Evolutionary conservation across 108 stramenopile species (phyloP), one percentile per base, ranked within the genome.

Genomic region (Chaetoceros tenuissimus): DNA sequence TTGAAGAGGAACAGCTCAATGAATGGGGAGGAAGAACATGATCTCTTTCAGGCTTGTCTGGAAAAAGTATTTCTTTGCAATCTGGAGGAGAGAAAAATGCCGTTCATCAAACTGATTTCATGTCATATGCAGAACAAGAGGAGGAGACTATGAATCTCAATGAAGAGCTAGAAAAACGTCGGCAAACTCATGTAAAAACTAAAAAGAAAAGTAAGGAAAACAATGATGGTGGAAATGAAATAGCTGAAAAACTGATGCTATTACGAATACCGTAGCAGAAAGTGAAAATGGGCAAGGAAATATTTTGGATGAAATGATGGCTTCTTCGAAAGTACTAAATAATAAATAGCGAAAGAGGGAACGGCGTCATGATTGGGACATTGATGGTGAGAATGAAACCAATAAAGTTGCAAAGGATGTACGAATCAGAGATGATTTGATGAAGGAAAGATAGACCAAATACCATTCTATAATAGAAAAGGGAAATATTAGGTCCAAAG

Each of bases 61-160:
- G 79, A 24, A 69, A 85, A 30, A 75, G 80, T 21, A 67, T 86
- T n/a, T 84, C 84, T 17, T 64, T 92, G 51, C 59, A 78, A 45
- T 61, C 77, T 18, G 71, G 68, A n/a, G n/a, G n/a, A 8, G 76
- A 68, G 52, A 60, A 68, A 7, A 68, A 73, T 3, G 81, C 89
- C 0, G 80, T 81, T 17, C 34, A 13, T 13, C 34, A 40, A 40
- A 5, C 5, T 10, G 94, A 95, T 59, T 95, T 82, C 62, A 78
- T 95, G 74, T 75, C 94, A 1, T 45, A 73, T 17, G 89, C 89
- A 25, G 81, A 92, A 25, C n/a, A n/a, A n/a, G 77, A 83, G 40
- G 74, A 77, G 28, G 34, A 40, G 34, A n/a, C n/a, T n/a, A n/a
- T n/a, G n/a, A n/a, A n/a, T n/a, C n/a, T n/a, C n/a, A n/a, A n/a